Conservation (phyloP, 2,329 filamentous ascomycete species). For the Colletotrichum tofieldiae region DNA sequence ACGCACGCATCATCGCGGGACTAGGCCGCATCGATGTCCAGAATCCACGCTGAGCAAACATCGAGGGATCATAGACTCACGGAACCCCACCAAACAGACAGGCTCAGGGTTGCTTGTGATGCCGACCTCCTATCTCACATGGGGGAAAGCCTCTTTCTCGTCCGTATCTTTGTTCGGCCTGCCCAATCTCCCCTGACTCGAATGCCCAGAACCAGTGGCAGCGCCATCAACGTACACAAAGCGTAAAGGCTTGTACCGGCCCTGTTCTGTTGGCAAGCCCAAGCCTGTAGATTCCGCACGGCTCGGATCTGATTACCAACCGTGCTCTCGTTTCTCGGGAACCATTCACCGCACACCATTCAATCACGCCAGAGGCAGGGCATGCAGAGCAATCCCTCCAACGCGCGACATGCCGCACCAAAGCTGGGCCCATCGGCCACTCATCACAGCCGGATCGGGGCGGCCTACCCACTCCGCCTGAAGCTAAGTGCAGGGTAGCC, state of each 20-base stretch:
- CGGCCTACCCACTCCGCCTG: slow-evolving; percentile 36
- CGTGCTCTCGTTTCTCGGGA: slow-evolving; percentile 10
- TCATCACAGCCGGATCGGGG: slow-evolving; percentile 31
- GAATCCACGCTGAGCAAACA: slow-evolving; percentile 31
- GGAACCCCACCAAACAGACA: slow-evolving; percentile 37
- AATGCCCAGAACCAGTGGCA: slow-evolving; percentile 24
- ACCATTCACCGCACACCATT: slow-evolving; percentile 30
- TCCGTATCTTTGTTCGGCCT: slow-evolving; percentile 40
- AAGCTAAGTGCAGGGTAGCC: slow-evolving; percentile 42
- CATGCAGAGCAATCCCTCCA: slow-evolving; percentile 38
- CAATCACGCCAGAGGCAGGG: slow-evolving; percentile 44
- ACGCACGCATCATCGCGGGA: slow-evolving; percentile 37
- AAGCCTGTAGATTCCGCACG: slow-evolving; percentile 9
- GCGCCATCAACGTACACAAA: slow-evolving; percentile 35
- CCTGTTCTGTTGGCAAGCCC: slow-evolving; percentile 9
- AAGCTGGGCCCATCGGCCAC: slow-evolving; percentile 38
- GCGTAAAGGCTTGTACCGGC: slow-evolving; percentile 16
- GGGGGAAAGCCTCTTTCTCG: slow-evolving; percentile 29
- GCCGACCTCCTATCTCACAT: slow-evolving; percentile 32
- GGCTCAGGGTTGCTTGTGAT: slow-evolving; percentile 40
- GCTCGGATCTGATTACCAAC: slow-evolving; percentile 42
- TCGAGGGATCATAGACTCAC: slow-evolving; percentile 43
- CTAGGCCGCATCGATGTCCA: slow-evolving; percentile 39
- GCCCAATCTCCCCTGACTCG: slow-evolving; percentile 20
- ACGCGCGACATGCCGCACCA: slow-evolving; percentile 39